Conservation (phyloP, 495 filamentous ascomycete species). For the Xanthoparmelia taractica region DNA sequence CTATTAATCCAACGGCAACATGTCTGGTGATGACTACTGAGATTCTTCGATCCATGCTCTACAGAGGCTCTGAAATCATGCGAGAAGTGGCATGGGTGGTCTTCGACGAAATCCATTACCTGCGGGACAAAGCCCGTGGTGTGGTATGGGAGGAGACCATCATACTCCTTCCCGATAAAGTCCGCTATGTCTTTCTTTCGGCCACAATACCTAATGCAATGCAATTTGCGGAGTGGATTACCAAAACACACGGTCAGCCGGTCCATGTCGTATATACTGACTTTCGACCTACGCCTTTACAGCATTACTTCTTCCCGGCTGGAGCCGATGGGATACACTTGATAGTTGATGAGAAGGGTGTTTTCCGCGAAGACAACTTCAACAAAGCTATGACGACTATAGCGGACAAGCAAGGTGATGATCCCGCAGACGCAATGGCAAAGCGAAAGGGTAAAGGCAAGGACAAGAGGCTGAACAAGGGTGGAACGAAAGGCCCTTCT, state of each 20-base stretch:
- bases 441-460: constrained; percentile 80
- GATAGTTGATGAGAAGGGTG: constrained; percentile 90
- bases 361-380: constrained; percentile 94
- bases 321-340: constrained; percentile 91
- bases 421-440: constrained; percentile 66
- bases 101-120: constrained; percentile 98
- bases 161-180: constrained; percentile 93
- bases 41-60: constrained; percentile 97
- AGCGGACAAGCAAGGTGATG: constrained; percentile 79
- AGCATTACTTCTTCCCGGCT: constrained; percentile 95
- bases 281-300: constrained; percentile 89
- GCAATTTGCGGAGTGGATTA: constrained; percentile 98
- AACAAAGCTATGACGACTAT: constrained; percentile 86
- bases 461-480: constrained; percentile 84
- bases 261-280: constrained; percentile 99
- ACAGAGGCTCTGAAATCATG: constrained; percentile 98
- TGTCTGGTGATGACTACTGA: constrained; percentile 99
- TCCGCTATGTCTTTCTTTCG: constrained; percentile 94
- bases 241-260: constrained; percentile 91
- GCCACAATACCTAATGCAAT: constrained; percentile 99
- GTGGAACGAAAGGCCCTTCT: constrained; percentile 59
- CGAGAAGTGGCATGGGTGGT: constrained; percentile 96
- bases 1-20: constrained; percentile 95
- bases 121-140: constrained; percentile 88
- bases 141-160: constrained; percentile 99